Conservation (phyloP, 2,329 filamentous ascomycete genomes). For the Fusarium agapanthi region DNA sequence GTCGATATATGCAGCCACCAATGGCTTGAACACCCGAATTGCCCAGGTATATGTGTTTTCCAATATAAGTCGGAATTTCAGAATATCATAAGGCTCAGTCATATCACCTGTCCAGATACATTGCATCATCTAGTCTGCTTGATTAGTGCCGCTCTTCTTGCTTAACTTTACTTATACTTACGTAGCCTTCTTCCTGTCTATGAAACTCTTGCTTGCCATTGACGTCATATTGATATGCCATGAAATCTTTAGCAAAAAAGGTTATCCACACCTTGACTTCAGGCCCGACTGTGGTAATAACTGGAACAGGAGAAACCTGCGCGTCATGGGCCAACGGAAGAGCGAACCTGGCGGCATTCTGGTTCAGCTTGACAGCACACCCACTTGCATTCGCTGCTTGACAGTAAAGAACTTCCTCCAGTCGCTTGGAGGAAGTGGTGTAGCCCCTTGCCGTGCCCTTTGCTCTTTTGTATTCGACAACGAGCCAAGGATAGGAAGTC, state of each 20-base stretch:
- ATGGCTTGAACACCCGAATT: too few species aligned
- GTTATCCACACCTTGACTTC: conserved; percentile 32
- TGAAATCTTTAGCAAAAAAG: background rate
- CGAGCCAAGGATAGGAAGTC: background rate
- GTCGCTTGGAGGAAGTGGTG: too few species aligned
- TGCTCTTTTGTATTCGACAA: background rate
- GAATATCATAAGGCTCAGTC: background rate
- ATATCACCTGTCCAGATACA: conserved; percentile 25
- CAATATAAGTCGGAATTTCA: conserved; percentile 21
- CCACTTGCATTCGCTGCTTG: conserved; percentile 25
- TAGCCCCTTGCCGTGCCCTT: rapidly evolving
- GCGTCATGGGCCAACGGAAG: background rate
- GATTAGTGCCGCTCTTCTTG: rapidly evolving
- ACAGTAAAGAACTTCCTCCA: background rate
- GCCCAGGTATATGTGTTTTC: conserved; percentile 40
- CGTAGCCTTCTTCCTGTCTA: background rate
- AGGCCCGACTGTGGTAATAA: conserved; percentile 17
- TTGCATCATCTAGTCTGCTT: background rate
- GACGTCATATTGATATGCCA: background rate
- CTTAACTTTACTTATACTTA: rapidly evolving
- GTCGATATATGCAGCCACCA: too few species aligned
- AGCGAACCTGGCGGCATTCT: background rate
- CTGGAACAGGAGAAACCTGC: conserved; percentile 22
- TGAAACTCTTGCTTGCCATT: rapidly evolving
- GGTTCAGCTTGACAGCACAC: conserved; percentile 26